Evolutionary conservation across 345 rosid genomes (phyloP).

Genomic region (Carallia pectinifolia): DNA sequence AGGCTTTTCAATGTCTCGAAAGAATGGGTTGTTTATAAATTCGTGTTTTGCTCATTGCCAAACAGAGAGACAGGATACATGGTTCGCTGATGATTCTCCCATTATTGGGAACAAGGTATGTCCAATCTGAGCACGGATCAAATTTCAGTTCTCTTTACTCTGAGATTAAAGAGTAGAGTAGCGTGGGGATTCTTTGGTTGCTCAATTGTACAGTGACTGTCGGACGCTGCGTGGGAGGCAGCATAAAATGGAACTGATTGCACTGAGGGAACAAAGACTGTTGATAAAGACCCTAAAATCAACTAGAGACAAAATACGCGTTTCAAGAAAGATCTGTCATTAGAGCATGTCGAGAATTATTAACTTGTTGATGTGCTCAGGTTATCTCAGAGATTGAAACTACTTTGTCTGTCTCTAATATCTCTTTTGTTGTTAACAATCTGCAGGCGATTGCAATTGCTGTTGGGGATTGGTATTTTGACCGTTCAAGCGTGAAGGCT

Average conservation of each 20-base stretch:
- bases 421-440: not conserved
- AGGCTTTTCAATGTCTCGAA: slow-evolving; percentile 62
- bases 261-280: too few species aligned
- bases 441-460: slow-evolving; percentile 79
- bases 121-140: not conserved
- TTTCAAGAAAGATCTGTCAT: too few species aligned
- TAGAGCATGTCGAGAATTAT: too few species aligned
- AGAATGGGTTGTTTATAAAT: slow-evolving; percentile 82
- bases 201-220: too few species aligned
- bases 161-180: not conserved
- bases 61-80: slow-evolving; percentile 91
- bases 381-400: too few species aligned
- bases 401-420: too few species aligned
- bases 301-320: too few species aligned
- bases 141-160: not conserved
- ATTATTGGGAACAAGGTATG: slow-evolving; percentile 67
- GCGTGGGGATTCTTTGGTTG: too few species aligned
- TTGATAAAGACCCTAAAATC: too few species aligned
- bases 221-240: too few species aligned
- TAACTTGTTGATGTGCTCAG: too few species aligned
- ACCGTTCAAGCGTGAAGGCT: slow-evolving; percentile 55
- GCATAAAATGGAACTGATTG: too few species aligned
- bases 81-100: slow-evolving; percentile 89
- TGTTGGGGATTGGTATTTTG: slow-evolving; percentile 96
- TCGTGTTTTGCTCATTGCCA: slow-evolving; percentile 98